Base-by-base conservation (phyloP, 2,329 filamentous ascomycete species). In the Cadophora luteo-olivacea region DNA sequence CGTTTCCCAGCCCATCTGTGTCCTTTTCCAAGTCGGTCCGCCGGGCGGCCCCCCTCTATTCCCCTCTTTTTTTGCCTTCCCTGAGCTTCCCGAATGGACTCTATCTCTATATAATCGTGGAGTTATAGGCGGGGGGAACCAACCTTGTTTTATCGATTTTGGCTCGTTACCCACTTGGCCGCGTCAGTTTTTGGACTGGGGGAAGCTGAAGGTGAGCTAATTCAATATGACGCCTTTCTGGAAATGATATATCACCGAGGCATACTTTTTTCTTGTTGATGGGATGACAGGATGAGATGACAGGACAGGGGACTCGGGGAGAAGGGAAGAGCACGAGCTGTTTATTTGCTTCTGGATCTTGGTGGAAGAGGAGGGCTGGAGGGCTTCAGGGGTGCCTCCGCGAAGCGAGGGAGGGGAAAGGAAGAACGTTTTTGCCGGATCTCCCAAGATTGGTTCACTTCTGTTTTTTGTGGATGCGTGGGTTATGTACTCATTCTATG, bases 101-200 rank as follows among this genome's bases (percentile, higher is more conserved):
- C n/a, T n/a, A n/a, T 16, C 33, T 51, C 36, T 65, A 65, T 65
- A 65, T 55, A 38, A n/a, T 65, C 51, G 62, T 57, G 25, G 62
- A 65, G 52, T 12, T 65, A 65, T 65, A 65, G 62, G 62, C 52
- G 62, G 52, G 62, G 62, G 52, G 29, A 61, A 61, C 24, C 32
- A 49, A 51, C 54, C 64, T 66, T 48, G 52, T 66, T 19, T 49
- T 66, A 61, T 61, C 55, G 41, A 49, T 60, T 52, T 65, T 66
- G 32, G 33, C 25, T 14, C 19, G 12, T 4, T 60, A n/a, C 24
- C 24, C n/a, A 38, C 49, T 61, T 48, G 24, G 41, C 32, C 29
- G n/a, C 38, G 54, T 52, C 52, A 61, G 19, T 54, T 48, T 48
- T 48, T 41, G 32, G n/a, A 54, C 33, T 54, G 32, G 61, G 33